Evolutionary conservation across 352 stramenopile species (phyloP).

Genomic region (Poterioochromonas sp.): DNA sequence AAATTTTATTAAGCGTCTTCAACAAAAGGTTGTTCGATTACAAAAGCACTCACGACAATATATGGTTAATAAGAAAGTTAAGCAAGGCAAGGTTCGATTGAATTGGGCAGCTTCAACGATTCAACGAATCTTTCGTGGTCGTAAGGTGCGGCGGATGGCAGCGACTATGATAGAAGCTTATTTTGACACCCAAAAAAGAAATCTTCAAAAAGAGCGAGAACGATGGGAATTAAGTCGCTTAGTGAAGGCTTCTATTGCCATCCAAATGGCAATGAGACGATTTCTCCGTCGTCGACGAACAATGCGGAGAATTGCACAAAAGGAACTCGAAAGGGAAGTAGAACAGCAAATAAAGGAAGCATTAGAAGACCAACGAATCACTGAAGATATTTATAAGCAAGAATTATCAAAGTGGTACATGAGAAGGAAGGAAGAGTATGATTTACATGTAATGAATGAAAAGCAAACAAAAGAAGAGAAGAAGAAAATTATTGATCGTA

Average conservation of each 20-base stretch:
- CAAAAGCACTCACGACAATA: not conserved
- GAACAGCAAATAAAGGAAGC: not conserved
- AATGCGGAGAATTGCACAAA: not conserved
- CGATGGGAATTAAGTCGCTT: not conserved
- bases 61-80: not conserved
- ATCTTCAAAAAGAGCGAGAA: not conserved
- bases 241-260: not conserved
- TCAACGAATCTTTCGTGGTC: conserved; percentile 11
- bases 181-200: not conserved
- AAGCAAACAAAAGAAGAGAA: conserved; percentile 20
- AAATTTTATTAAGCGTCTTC: conserved; percentile 13
- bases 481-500: conserved; percentile 8
- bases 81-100: not conserved
- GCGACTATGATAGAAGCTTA: conserved; percentile 8
- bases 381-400: not conserved
- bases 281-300: not conserved
- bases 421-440: conserved; percentile 8
- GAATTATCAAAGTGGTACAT: conserved; percentile 12
- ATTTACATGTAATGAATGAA: conserved; percentile 6
- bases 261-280: not conserved
- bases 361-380: not conserved
- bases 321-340: not conserved
- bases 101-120: conserved; percentile 15
- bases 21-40: conserved; percentile 3
- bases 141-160: not conserved